Conservation (phyloP, 1,139 yeast genomes). For the Debaryomycetaceae sp. region DNA sequence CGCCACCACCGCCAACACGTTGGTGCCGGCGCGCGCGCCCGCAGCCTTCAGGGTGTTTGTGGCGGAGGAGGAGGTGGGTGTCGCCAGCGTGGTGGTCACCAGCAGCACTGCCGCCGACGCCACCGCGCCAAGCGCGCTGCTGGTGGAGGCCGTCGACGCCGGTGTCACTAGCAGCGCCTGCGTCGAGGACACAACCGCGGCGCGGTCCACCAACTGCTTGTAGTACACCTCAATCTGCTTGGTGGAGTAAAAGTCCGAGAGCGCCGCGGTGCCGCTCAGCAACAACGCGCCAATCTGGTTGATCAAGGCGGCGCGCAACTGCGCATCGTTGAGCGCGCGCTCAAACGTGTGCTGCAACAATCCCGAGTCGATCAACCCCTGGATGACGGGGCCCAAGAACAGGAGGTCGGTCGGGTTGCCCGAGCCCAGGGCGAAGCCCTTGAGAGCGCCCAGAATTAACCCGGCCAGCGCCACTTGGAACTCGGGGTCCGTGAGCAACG, state of each 20-base stretch:
- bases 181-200: slow-evolving; percentile 6
- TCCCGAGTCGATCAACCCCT: slow-evolving; percentile 22
- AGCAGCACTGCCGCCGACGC: too few relatives aligned
- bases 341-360: slow-evolving; percentile 22
- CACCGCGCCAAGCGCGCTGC: slow-evolving; percentile 6
- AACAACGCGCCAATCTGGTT: slow-evolving; percentile 18
- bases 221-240: slow-evolving; percentile 10
- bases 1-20: slow-evolving; percentile 6
- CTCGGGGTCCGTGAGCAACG: slow-evolving; percentile 22
- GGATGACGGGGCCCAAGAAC: slow-evolving; percentile 20
- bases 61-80: slow-evolving; percentile 7
- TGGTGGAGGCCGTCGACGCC: slow-evolving; percentile 2
- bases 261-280: slow-evolving; percentile 12
- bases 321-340: slow-evolving; percentile 23
- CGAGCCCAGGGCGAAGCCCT: slow-evolving; percentile 18
- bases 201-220: slow-evolving; percentile 6
- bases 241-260: slow-evolving; percentile 15
- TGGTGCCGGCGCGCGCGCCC: slow-evolving; percentile 9
- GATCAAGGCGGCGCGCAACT: slow-evolving; percentile 21
- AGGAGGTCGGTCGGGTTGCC: slow-evolving; percentile 15
- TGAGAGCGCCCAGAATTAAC: slow-evolving; percentile 23
- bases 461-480: slow-evolving; percentile 26
- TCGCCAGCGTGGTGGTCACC: slow-evolving; percentile 3
- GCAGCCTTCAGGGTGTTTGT: slow-evolving; percentile 10
- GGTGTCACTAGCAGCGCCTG: not conserved